A percentile compares a stretch with the other conserved stretches of the same genome.
These are phyloP conservation scores for Mycena haematopus DNA, from an alignment of 768 basidiomycete genomes.

Conservation along the genomic window DNA sequence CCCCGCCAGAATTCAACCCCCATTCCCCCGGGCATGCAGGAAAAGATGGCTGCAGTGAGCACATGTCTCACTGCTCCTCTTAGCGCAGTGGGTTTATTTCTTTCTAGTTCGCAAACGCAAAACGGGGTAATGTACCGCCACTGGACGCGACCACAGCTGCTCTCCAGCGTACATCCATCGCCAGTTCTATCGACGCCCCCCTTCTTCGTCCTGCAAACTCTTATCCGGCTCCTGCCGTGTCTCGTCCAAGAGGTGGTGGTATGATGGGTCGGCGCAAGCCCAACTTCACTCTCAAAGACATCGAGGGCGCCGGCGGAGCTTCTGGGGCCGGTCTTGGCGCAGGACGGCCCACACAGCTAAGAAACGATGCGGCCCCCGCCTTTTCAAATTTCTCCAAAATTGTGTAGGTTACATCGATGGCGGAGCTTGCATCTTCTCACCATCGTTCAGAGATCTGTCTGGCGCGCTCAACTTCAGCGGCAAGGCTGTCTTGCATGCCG, in stretches of 20 bases:
- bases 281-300: constrained; percentile 67
- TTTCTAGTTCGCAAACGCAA: constrained; percentile 40
- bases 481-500: constrained; percentile 90
- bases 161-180: constrained; percentile 43
- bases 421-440: constrained; percentile 12
- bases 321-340: constrained; percentile 74
- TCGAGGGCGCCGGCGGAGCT: constrained; percentile 61
- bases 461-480: constrained; percentile 94
- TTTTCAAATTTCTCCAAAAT: constrained; percentile 95
- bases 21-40: constrained; percentile 89
- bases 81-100: constrained; percentile 1
- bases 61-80: background rate
- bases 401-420: constrained; percentile 64
- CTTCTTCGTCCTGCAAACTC: constrained; percentile 42
- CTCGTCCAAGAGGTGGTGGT: constrained; percentile 38
- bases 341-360: constrained; percentile 59
- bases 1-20: constrained; percentile 56
- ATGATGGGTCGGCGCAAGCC: constrained; percentile 59
- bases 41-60: constrained; percentile 90
- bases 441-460: constrained; percentile 79
- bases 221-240: constrained; percentile 38
- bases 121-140: constrained; percentile 36
- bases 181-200: constrained; percentile 34
- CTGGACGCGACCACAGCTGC: constrained; percentile 50
- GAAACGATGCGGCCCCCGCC: constrained; percentile 58